Percentiles rank a stretch among this genome's conserved stretches.
Conservation (phyloP, 768 basidiomycete genomes). For the Baorangia bicolor region DNA sequence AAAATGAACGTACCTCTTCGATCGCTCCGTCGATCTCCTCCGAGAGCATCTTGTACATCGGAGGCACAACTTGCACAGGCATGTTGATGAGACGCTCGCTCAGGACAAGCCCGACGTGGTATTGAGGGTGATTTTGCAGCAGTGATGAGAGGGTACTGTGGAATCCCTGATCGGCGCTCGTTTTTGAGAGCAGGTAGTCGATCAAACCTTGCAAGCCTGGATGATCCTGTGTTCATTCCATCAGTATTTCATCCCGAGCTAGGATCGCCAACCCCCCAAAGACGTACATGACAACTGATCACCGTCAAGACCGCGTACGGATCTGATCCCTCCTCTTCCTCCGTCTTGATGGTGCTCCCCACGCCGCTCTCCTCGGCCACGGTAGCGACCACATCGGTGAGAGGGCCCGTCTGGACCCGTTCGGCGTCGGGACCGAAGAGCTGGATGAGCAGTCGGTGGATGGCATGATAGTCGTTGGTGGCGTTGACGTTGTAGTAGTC, state of each 20-base stretch:
- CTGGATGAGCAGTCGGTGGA: constrained; percentile 70
- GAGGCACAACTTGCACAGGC: constrained; percentile 90
- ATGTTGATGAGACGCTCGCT: constrained; percentile 92
- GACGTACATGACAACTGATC: constrained; percentile 67
- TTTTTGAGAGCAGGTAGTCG: constrained; percentile 67
- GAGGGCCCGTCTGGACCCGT: constrained; percentile 62
- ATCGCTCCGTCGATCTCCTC: constrained; percentile 79
- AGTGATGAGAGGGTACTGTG: constrained; percentile 53
- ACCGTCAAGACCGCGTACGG: constrained; percentile 88
- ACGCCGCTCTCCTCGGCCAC: constrained; percentile 72
- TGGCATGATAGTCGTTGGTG: constrained; percentile 79
- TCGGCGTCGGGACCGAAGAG: constrained; percentile 75
- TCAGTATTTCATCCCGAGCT: neutral
- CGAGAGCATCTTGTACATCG: constrained; percentile 86
- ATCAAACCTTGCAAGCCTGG: constrained; percentile 68
- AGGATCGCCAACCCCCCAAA: neutral
- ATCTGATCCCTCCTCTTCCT: constrained; percentile 50
- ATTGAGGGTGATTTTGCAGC: constrained; percentile 26
- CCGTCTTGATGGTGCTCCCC: constrained; percentile 91
- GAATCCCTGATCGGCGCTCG: constrained; percentile 47
- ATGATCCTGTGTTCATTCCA: constrained; percentile 50
- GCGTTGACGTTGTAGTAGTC: constrained; percentile 92
- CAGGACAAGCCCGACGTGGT: constrained; percentile 75
- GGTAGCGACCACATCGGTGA: constrained; percentile 76
- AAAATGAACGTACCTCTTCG: constrained; percentile 48